Conservation (phyloP, 257 asterid species). For the Solanum sejunctum region DNA sequence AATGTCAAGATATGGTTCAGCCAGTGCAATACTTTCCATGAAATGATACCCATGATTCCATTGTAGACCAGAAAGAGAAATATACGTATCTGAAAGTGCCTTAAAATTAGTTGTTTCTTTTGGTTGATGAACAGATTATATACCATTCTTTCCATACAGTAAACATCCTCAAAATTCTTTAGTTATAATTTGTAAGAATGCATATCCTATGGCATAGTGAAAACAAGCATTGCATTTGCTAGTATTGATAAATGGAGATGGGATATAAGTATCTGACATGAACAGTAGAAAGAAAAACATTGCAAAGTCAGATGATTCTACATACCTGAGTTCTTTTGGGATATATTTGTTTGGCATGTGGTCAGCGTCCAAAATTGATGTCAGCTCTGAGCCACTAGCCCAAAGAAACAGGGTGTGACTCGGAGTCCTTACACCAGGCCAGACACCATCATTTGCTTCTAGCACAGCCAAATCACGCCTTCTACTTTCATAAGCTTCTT, state of each 20-base stretch:
- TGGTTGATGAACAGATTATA: not conserved
- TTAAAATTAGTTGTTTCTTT: not conserved
- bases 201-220: not conserved
- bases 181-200: not conserved
- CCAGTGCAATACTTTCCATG: not conserved
- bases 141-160: not conserved
- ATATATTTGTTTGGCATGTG: slow-evolving; percentile 95
- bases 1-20: not conserved
- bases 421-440: slow-evolving; percentile 94
- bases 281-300: not conserved
- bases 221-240: not conserved
- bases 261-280: not conserved
- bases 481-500: slow-evolving; percentile 83
- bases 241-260: not conserved
- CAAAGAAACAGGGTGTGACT: slow-evolving; percentile 91
- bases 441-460: slow-evolving; percentile 75
- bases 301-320: not conserved
- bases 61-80: not conserved
- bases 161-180: not conserved
- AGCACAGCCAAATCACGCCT: slow-evolving; percentile 86
- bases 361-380: slow-evolving; percentile 79
- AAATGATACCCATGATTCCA: not conserved
- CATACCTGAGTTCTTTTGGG: slow-evolving; percentile 76
- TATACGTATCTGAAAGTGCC: not conserved
- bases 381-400: slow-evolving; percentile 97